Evolutionary conservation across 441 rosid genomes (phyloP).

Genomic region (Populus tomentosa): DNA sequence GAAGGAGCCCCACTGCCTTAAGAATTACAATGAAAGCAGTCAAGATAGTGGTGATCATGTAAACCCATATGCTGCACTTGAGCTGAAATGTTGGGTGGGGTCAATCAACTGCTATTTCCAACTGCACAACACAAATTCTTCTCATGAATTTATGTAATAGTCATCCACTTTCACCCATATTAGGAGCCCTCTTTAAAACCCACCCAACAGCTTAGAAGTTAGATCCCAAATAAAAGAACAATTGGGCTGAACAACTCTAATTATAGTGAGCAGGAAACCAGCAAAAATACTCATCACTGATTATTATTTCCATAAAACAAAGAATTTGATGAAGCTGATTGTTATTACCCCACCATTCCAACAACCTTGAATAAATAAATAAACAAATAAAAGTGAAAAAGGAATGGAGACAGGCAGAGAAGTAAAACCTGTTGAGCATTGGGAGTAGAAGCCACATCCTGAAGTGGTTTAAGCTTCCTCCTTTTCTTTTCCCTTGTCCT

Average conservation of each 20-base stretch:
- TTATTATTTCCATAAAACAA: neutral
- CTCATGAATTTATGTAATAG: neutral
- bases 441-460: constrained; percentile 30
- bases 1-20: constrained; percentile 4
- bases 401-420: neutral
- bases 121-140: neutral
- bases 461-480: constrained; percentile 43
- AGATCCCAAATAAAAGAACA: constrained; percentile 9
- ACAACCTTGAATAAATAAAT: neutral
- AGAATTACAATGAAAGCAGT: neutral
- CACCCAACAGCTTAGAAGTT: neutral
- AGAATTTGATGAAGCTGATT: neutral
- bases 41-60: neutral
- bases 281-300: neutral
- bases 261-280: neutral
- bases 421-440: constrained; percentile 19
- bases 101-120: neutral
- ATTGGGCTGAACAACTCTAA: neutral
- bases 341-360: neutral
- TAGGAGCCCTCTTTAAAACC: constrained; percentile 10
- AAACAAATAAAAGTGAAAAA: neutral
- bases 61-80: neutral
- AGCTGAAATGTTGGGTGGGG: constrained; percentile 9
- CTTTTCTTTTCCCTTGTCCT: constrained; percentile 37
- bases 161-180: neutral